A percentile compares a stretch with the other conserved stretches of the same genome.
These are phyloP conservation scores for Hymenoscyphus repandus DNA, from an alignment of 2,329 filamentous ascomycete genomes.

Conservation along the genomic window DNA sequence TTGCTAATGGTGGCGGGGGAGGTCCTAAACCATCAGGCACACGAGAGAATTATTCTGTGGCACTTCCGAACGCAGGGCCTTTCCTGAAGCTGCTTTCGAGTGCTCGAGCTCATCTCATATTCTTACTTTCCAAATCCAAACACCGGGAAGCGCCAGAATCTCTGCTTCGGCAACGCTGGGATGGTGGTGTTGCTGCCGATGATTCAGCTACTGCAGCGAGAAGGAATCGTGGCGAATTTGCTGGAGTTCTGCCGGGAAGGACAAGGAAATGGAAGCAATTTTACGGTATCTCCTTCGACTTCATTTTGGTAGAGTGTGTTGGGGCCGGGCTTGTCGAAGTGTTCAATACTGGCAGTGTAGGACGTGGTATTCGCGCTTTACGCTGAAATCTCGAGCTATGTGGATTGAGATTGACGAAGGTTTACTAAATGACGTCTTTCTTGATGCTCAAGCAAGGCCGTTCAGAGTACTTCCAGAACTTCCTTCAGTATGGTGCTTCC, in stretches of 20 bases:
- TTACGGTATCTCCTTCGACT: conserved; percentile 64
- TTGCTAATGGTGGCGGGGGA: conserved; percentile 49
- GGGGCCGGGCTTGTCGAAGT: conserved; percentile 66
- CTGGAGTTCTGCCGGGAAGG: conserved; percentile 52
- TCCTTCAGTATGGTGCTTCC: no score
- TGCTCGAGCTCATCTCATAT: conserved; percentile 56
- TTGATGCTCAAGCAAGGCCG: no score
- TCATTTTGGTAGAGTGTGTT: conserved; percentile 65
- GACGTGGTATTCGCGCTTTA: conserved; percentile 51
- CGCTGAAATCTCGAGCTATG: conserved; percentile 6
- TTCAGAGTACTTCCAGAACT: neutral
- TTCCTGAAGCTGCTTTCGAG: conserved; percentile 61
- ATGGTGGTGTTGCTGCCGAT: conserved; percentile 53
- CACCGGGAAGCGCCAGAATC: conserved; percentile 59
- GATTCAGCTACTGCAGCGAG: conserved; percentile 43
- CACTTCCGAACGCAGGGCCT: conserved; percentile 61
- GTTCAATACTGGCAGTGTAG: conserved; percentile 72
- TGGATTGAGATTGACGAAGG: neutral
- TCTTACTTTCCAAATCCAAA: conserved; percentile 52
- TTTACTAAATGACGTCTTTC: neutral
- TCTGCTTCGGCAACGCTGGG: conserved; percentile 63
- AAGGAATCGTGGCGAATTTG: conserved; percentile 49
- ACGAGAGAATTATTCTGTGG: conserved; percentile 43
- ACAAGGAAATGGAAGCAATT: conserved; percentile 69
- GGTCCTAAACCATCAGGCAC: conserved; percentile 23